phyloP scores from a whole-genome alignment of 768 basidiomycete species.

The Auricularia sp. region DNA sequence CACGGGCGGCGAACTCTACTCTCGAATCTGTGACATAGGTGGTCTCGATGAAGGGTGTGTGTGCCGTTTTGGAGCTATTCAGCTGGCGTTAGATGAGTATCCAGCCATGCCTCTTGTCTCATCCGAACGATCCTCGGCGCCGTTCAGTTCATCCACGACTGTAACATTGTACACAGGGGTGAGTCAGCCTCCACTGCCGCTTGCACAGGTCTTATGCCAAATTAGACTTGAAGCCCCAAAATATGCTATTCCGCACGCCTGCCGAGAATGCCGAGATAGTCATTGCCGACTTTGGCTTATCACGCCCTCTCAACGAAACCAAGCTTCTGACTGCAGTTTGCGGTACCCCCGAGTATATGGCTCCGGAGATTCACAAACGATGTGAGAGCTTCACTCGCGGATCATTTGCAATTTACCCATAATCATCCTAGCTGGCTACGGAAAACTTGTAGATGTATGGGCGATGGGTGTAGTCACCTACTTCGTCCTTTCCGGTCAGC shows the following conservation, averaged over 20 bases:
- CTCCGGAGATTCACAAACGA: constrained; percentile 92
- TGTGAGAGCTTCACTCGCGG: constrained; percentile 34
- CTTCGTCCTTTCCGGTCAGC: constrained; percentile 88
- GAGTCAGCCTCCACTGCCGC: constrained; percentile 10
- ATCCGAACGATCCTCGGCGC: constrained; percentile 79
- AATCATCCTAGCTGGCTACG: constrained; percentile 59
- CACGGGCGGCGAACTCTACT: constrained; percentile 97
- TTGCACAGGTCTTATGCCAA: background rate
- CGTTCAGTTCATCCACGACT: constrained; percentile 84
- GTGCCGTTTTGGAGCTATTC: too few species aligned
- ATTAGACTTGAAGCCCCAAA: constrained; percentile 92
- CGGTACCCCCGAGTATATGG: constrained; percentile 92
- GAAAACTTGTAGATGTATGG: constrained; percentile 93
- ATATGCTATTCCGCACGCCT: constrained; percentile 84
- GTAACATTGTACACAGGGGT: constrained; percentile 91
- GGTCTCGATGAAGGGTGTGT: constrained; percentile 73
- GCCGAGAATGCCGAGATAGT: constrained; percentile 90
- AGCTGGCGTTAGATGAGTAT: too few species aligned
- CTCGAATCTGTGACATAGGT: constrained; percentile 94
- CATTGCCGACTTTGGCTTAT: constrained; percentile 96
- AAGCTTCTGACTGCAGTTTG: constrained; percentile 93
- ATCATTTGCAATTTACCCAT: too few species aligned
- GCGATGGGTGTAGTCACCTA: constrained; percentile 98
- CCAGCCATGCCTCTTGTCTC: constrained; percentile 74
- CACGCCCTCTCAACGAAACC: constrained; percentile 82